phyloP scores from a whole-genome alignment of 495 filamentous ascomycete genomes.

The Tirmania nivea region DNA sequence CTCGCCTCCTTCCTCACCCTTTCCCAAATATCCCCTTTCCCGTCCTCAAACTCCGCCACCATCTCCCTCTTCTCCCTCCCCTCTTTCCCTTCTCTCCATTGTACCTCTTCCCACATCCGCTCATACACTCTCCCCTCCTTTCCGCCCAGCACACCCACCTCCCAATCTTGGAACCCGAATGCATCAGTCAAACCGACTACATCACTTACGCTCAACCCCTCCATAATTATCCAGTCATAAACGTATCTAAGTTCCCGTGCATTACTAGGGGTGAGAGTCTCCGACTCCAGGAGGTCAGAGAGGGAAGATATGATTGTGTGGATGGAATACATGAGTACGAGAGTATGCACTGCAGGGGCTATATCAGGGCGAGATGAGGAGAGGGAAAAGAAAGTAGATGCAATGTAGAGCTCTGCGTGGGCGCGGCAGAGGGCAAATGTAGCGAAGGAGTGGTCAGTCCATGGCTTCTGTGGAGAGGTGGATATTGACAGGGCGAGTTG shows the following conservation, averaged over 20 bases:
- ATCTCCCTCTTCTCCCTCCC: background rate
- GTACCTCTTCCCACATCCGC: constrained; percentile 10
- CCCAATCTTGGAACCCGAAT: background rate
- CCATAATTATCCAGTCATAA: constrained; percentile 7
- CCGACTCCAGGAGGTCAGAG: constrained; percentile 14
- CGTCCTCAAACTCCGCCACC: background rate
- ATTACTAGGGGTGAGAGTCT: constrained; percentile 9
- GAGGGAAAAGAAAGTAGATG: constrained; percentile 5
- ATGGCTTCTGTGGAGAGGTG: background rate
- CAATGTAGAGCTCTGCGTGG: constrained; percentile 16
- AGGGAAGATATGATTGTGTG: constrained; percentile 6
- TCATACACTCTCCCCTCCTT: constrained; percentile 12
- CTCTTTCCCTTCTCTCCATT: constrained; percentile 4
- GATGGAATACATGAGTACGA: constrained; percentile 9
- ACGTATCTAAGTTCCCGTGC: constrained; percentile 5
- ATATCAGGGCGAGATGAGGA: background rate
- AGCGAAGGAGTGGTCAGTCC: constrained; percentile 10
- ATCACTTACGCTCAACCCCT: constrained; percentile 3
- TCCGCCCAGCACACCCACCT: constrained; percentile 8
- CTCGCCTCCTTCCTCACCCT: constrained; percentile 3
- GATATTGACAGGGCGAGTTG: too few species aligned
- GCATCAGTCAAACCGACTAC: background rate
- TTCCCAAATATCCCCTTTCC: too few species aligned
- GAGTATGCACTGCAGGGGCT: background rate
- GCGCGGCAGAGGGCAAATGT: constrained; percentile 8